These are phyloP conservation scores for Citrus hindsii DNA, from an alignment of 345 rosid species.

Conservation along the genomic window DNA sequence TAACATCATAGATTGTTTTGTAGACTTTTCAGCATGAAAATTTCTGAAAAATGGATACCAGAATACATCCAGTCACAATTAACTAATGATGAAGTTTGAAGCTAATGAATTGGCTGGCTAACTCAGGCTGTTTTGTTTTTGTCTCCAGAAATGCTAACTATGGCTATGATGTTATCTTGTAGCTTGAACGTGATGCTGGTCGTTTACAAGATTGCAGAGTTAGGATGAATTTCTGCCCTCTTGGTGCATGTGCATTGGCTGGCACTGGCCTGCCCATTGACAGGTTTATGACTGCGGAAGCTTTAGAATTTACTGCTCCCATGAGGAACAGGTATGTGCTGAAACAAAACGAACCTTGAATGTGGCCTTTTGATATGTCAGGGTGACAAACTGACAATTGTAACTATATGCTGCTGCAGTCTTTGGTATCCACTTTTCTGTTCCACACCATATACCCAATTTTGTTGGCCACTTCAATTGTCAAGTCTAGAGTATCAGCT, in stretches of 20 bases:
- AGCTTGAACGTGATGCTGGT: conserved; percentile 94
- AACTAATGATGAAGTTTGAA: conserved; percentile 1
- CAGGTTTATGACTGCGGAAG: conserved; percentile 75
- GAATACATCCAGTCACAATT: background rate
- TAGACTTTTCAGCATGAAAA: background rate
- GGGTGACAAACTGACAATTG: background rate
- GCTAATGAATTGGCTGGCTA: background rate
- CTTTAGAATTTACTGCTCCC: conserved; percentile 80
- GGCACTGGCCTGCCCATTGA: conserved; percentile 94
- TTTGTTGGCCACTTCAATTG: background rate
- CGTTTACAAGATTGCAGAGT: conserved; percentile 74
- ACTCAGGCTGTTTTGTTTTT: background rate
- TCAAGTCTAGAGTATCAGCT: background rate
- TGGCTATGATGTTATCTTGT: conserved; percentile 28
- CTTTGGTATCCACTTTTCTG: background rate
- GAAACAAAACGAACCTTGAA: background rate
- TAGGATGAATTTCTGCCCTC: conserved; percentile 78
- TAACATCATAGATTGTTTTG: background rate
- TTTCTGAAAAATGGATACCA: background rate
- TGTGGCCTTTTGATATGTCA: background rate
- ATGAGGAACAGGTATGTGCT: conserved; percentile 83
- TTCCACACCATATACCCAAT: background rate
- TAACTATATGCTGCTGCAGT: background rate
- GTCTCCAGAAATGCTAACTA: background rate
- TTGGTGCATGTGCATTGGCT: conserved; percentile 98